Conservation (phyloP, 2,329 filamentous ascomycete genomes). For the Penicillium sp. region DNA sequence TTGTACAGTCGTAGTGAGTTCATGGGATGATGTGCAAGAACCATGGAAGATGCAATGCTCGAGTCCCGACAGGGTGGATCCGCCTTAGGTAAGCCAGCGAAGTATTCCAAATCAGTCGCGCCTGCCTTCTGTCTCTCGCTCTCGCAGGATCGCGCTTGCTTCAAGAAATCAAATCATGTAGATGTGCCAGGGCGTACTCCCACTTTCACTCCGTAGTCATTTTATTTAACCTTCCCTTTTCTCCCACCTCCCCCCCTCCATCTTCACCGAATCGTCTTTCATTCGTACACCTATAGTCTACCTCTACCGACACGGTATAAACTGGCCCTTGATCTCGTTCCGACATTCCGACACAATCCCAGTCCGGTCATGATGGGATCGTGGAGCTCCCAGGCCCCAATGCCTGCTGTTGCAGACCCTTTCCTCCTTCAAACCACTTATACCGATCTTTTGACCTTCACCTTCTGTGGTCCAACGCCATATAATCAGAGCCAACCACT, state of each 20-base stretch:
- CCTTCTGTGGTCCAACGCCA: constrained; percentile 39
- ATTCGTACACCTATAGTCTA: too few relatives aligned
- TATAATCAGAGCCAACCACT: constrained; percentile 45
- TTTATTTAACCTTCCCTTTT: not conserved
- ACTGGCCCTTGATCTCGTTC: too few relatives aligned
- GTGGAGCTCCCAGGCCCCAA: constrained; percentile 12
- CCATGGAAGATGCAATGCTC: not conserved
- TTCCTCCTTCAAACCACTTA: constrained; percentile 26
- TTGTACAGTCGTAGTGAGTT: too few relatives aligned
- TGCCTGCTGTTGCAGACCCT: constrained; percentile 13
- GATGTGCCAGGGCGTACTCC: not conserved
- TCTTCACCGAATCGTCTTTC: not conserved
- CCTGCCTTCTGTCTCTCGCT: constrained; percentile 10
- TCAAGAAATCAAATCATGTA: constrained; percentile 21
- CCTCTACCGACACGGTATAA: too few relatives aligned
- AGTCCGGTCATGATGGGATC: constrained; percentile 14
- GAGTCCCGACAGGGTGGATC: constrained; percentile 1
- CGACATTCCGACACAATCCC: too few relatives aligned
- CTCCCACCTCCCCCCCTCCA: not conserved
- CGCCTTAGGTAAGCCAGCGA: constrained; percentile 21
- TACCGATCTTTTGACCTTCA: constrained; percentile 49
- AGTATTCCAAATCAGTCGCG: constrained; percentile 18
- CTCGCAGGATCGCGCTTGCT: constrained; percentile 13
- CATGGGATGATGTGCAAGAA: too few relatives aligned
- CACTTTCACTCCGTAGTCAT: not conserved